Percentiles rank a stretch among this genome's conserved stretches.
Evolutionary conservation across 106 monocot species (phyloP).

Genomic region (Amphibolis antarctica): DNA sequence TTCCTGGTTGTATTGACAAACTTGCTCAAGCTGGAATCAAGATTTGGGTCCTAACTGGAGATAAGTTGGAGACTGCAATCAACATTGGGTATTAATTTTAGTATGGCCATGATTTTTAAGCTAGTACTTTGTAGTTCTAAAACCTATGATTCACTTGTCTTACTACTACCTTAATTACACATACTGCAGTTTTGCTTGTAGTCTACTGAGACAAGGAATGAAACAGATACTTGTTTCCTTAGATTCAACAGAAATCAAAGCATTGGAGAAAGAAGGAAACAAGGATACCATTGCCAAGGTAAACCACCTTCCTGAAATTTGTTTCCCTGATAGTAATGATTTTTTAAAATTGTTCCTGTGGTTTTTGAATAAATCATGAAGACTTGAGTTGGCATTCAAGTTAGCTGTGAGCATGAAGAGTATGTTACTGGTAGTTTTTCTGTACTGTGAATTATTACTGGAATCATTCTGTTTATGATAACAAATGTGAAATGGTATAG

Average conservation of each 20-base stretch:
- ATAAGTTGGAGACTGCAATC: conserved; percentile 91
- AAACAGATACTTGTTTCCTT: conserved; percentile 77
- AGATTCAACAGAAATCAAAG: conserved; percentile 57
- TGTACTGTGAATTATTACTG: no score
- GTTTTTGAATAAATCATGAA: no score
- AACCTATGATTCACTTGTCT: not conserved
- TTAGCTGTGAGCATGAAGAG: no score
- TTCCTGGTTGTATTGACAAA: conserved; percentile 85
- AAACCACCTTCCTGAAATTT: conserved; percentile 5
- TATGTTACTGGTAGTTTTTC: no score
- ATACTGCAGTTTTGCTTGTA: conserved; percentile 70
- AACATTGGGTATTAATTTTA: conserved; percentile 59
- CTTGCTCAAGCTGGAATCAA: conserved; percentile 91
- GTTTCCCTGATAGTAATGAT: not conserved
- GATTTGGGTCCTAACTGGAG: conserved; percentile 86
- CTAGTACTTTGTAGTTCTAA: not conserved
- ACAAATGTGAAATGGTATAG: no score
- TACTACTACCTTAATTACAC: not conserved
- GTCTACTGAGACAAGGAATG: conserved; percentile 94
- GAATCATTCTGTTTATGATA: no score
- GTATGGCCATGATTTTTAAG: not conserved
- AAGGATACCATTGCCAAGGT: conserved; percentile 68
- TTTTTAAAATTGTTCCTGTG: no score
- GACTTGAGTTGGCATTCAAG: no score
- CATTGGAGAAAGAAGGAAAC: conserved; percentile 67